Evolutionary conservation across 306 rosid species (phyloP).

Genomic region (Lathyrus sativus): DNA sequence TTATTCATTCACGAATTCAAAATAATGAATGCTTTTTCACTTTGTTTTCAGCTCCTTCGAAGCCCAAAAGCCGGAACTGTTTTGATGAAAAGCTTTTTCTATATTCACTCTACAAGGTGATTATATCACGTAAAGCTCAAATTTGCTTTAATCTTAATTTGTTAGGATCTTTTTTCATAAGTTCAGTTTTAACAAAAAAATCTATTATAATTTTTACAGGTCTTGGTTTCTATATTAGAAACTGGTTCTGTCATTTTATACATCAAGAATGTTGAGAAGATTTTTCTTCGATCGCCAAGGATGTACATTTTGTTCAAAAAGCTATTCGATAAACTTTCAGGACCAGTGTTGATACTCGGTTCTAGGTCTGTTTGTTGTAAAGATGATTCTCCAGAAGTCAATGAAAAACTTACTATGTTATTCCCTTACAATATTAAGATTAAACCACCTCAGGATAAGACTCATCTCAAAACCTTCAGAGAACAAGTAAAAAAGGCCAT

Average conservation of each 20-base stretch:
- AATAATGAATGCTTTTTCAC: background rate
- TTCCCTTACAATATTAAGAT: constrained; percentile 69
- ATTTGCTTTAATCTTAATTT: constrained; percentile 2
- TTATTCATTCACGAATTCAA: constrained; percentile 8
- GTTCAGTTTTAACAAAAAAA: constrained; percentile 28
- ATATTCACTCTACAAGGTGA: constrained; percentile 84
- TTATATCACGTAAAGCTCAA: constrained; percentile 20
- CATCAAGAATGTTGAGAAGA: constrained; percentile 74
- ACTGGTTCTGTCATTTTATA: constrained; percentile 73
- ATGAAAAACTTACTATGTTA: constrained; percentile 53
- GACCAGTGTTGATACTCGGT: constrained; percentile 80
- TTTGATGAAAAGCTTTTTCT: constrained; percentile 78
- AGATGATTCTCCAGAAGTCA: constrained; percentile 46
- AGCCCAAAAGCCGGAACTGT: constrained; percentile 61
- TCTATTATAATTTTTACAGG: constrained; percentile 48
- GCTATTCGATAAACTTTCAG: constrained; percentile 71
- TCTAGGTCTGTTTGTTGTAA: constrained; percentile 55
- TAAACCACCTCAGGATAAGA: constrained; percentile 73
- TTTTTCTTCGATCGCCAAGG: constrained; percentile 62
- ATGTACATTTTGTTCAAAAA: constrained; percentile 63
- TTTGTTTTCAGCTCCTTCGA: constrained; percentile 57
- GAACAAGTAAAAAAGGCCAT: constrained; percentile 64
- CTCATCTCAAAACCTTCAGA: constrained; percentile 58
- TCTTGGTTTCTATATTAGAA: constrained; percentile 70
- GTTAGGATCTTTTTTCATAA: background rate